Evolutionary conservation across 1,139 yeast genomes (phyloP), one percentile per base, ranked within the genome.

Genomic region (Lodderomyces oxycetoniae): DNA sequence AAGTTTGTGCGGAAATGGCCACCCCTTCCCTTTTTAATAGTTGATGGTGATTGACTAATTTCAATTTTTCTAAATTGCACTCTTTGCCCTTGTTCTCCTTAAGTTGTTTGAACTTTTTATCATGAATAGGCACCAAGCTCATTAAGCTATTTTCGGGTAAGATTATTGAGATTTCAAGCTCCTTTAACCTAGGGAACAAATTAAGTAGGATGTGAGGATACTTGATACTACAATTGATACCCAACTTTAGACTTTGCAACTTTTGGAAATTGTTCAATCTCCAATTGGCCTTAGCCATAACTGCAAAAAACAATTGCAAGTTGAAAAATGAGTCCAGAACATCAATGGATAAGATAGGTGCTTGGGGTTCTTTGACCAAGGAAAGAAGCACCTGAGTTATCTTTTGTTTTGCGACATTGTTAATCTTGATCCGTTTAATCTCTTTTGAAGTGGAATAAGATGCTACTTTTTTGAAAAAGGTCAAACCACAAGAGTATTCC

Each of bases 401-500:
- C 22, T 36, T 36, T 5, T 39, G 34, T 19, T 53, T 50, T 9
- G 44, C 33, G 0, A 66, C 52, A 4, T 59, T 52, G 31, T 57
- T 48, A 3, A 67, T 35, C 19, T 46, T 52, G 13, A 61, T 37
- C 3, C 44, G 35, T 26, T 51, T 47, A 12, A 61, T 41, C 31
- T 45, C 46, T 23, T 40, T 44, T 9, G 50, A 49, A 17, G 38
- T 32, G 14, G 55, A 46, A 21, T 40, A 37, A 11, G 31, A 34
- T 13, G 50, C 38, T 8, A 56, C 45, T 29, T 45, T 52, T 36
- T 51, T 56, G 29, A 67, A 50, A 8, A 61, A 41, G 12, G 41
- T 40, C 12, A 58, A 30, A 1, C 70, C 71, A 14, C 47, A 42
- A 2, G 40, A 17, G 39, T 62, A 65, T 38, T 67, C 72, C 1